Base-by-base conservation (phyloP, 108 stramenopile species). In the Heterococcus sp. region DNA sequence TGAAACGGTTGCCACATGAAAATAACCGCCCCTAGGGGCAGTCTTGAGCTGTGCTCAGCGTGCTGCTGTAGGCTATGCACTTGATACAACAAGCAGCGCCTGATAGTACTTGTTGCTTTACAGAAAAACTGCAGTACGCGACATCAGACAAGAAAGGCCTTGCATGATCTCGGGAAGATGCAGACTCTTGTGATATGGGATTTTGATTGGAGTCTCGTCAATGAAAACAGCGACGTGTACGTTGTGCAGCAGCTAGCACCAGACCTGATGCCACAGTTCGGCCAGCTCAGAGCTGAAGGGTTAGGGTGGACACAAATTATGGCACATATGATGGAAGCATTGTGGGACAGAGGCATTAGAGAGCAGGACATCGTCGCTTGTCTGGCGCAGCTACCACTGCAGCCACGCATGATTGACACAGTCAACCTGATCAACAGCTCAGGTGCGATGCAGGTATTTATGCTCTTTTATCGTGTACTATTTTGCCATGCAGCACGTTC, bases 181-280 rank as follows among this genome's bases (percentile, higher is more conserved):
- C n/a, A n/a, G n/a, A n/a, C n/a, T n/a, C 46, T 58, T 8, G 21
- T 58, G 21, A 21, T 58, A 8, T 58, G 46, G 66, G 66, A 67
- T 32, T 67, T 14, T 2, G 66, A 67, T 3, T 5, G 4, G 31
- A 74, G 73, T 29, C 65, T 88, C 3, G 58, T 88, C 2, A 86
- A 88, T 73, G 86, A 87, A 66, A 88, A 88, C 77, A 73, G 65
- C 36, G 87, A 88, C 65, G 87, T 84, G 5, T 88, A 35, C 40
- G 69, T 87, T 30, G 71, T 87, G 28, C 28, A 78, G 81, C 36
- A 78, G 85, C 85, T 87, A 65, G 80, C 76, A 21, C 75, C 82
- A 11, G 81, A 83, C 40, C 35, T 86, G 11, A 38, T 39, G 65
- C 78, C 78, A 11, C 66, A 85, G 35, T 71, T 87, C 31, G 46